Percentiles rank a stretch among this genome's conserved stretches.
These are phyloP conservation scores for Exophiala bonariae DNA, from an alignment of 2,329 filamentous ascomycete genomes.

Conservation along the genomic window DNA sequence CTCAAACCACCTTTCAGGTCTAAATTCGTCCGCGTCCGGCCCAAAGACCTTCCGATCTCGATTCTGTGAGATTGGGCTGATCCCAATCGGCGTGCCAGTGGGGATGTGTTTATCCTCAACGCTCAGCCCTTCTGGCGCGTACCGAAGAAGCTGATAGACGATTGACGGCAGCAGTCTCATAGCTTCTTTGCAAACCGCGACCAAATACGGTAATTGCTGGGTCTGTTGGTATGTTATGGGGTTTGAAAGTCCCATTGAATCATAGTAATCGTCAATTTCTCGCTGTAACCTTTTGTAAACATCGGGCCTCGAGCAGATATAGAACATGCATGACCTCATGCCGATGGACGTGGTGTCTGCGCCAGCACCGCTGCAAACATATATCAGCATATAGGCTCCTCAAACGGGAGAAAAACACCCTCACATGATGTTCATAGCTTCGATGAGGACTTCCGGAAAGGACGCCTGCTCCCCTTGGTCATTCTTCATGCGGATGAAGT, in stretches of 20 bases:
- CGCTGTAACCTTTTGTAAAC: not conserved
- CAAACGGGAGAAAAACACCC: too few species aligned
- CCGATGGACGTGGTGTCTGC: not conserved
- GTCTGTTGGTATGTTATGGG: conserved; percentile 67
- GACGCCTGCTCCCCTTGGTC: not conserved
- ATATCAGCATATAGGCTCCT: not conserved
- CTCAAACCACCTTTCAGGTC: conserved; percentile 38
- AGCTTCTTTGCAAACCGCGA: conserved; percentile 48
- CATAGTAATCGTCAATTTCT: not conserved
- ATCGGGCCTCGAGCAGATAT: not conserved
- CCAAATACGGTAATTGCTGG: conserved; percentile 41
- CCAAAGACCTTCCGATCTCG: conserved; percentile 14
- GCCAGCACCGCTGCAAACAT: not conserved
- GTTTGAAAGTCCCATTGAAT: conserved; percentile 60
- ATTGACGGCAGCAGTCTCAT: conserved; percentile 47
- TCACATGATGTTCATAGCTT: conserved; percentile 1
- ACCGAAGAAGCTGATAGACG: conserved; percentile 24
- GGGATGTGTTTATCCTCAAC: conserved; percentile 32
- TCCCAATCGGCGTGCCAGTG: not conserved
- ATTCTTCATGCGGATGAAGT: not conserved
- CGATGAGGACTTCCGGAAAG: not conserved
- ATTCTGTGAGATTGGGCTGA: not conserved
- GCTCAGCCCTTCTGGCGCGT: conserved; percentile 45
- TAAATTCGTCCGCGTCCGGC: conserved; percentile 14
- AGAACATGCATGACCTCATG: not conserved